Conservation (phyloP, 441 rosid species). For the Pelargonium citronellum region DNA sequence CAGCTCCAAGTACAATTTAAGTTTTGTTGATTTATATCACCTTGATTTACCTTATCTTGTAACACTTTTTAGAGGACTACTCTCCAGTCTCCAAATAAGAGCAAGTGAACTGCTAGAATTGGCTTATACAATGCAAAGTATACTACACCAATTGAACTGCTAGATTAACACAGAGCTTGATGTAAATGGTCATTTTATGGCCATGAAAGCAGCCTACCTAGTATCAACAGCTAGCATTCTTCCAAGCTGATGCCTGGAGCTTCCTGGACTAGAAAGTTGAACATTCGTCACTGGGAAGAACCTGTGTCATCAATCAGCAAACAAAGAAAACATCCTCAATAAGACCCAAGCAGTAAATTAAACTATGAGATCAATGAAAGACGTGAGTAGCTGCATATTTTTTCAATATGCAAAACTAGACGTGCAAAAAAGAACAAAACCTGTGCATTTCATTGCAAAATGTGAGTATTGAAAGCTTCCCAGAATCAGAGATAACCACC, state of each 20-base stretch:
- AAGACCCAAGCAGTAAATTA: not conserved
- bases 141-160: not conserved
- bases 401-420: constrained; percentile 19
- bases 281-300: constrained; percentile 77
- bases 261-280: constrained; percentile 80
- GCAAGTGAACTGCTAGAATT: too few species aligned
- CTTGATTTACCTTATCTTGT: too few species aligned
- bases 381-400: not conserved
- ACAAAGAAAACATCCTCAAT: constrained; percentile 1
- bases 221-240: constrained; percentile 78
- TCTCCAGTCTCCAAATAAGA: too few species aligned
- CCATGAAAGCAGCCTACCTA: constrained; percentile 43
- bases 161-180: not conserved
- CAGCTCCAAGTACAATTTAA: too few species aligned
- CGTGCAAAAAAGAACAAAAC: constrained; percentile 34
- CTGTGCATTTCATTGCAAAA: constrained; percentile 97
- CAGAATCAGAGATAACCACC: constrained; percentile 91
- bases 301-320: constrained; percentile 43
- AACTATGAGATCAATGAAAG: constrained; percentile 4
- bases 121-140: too few species aligned
- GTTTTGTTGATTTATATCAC: too few species aligned
- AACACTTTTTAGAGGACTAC: too few species aligned
- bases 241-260: constrained; percentile 72
- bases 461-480: constrained; percentile 84
- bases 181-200: not conserved